Evolutionary conservation across 495 filamentous ascomycete genomes (phyloP), one percentile per base, ranked within the genome.

Genomic region (Penicillium dipodomyicola): DNA sequence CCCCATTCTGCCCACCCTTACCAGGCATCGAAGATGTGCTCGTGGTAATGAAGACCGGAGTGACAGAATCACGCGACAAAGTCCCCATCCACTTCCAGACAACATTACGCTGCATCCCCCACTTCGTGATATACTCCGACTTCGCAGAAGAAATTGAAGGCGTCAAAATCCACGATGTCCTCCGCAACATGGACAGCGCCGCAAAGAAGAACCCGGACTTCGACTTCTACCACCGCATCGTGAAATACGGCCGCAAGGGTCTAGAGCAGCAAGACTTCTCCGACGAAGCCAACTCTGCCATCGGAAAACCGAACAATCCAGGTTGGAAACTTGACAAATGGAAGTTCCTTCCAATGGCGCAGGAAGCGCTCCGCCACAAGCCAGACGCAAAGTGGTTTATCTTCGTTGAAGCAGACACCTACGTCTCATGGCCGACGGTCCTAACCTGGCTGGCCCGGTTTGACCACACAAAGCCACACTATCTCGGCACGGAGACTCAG

Each of bases 371-470:
- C 42, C 58, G 58, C 9, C 53, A 65, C 42, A 73, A 74, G 33
- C 77, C 78, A 15, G 66, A 77, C 44, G 79, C 80, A 19, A 80
- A 86, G 55, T 89, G 84, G 83, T 89, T 84, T 62, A 63, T 88
- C 45, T 87, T 88, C 63, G 82, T 88, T 67, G 86, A 88, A 51
- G 84, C 84, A 8, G 86, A 88, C 67, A 86, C 85, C 5, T 86
- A 85, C 60, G 71, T 86, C 48, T 77, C 85, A 10, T 88, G 84
- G 84, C 69, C 79, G 22, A 88, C 82, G 43, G 60, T 87, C 42
- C 68, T 84, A 30, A 65, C 71, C 25, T 88, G 84, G 84, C 67
- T 87, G 32, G 64, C 65, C 33, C 65, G 67, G 37, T 73, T 86
- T 56, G 75, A 85, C 50, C 65, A 78, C 17, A 67, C 56, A 0